Evolutionary conservation across 2,329 filamentous ascomycete genomes (phyloP).

Genomic region (Xylariaceae sp.): DNA sequence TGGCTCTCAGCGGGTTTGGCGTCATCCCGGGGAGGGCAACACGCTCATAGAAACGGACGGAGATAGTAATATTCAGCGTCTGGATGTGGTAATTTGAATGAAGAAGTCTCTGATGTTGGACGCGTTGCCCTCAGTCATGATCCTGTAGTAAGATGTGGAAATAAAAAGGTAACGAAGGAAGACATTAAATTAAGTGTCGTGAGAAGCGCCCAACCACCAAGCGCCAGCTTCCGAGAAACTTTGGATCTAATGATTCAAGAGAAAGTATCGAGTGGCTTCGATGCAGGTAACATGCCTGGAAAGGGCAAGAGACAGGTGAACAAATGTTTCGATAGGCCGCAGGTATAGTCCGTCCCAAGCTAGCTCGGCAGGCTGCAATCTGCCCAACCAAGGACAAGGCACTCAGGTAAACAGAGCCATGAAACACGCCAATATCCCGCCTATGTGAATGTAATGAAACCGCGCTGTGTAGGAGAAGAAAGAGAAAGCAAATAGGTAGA

Average conservation of each 20-base stretch:
- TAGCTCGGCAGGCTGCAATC: background rate
- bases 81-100: background rate
- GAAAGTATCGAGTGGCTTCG: background rate
- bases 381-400: constrained; percentile 1
- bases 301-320: too few species aligned
- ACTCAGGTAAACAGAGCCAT: constrained; percentile 21
- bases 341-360: constrained; percentile 1
- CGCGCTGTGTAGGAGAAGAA: constrained; percentile 9
- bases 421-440: constrained; percentile 11
- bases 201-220: constrained; percentile 10
- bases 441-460: constrained; percentile 7
- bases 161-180: constrained; percentile 7
- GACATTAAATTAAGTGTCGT: constrained; percentile 15
- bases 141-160: constrained; percentile 11
- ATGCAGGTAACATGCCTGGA: background rate
- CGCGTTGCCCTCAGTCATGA: constrained; percentile 16
- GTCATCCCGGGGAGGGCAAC: constrained; percentile 32
- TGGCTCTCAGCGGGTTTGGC: constrained; percentile 37
- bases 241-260: constrained; percentile 5
- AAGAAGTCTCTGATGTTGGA: constrained; percentile 7
- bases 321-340: background rate
- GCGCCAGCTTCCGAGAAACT: constrained; percentile 11
- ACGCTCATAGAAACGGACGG: constrained; percentile 25
- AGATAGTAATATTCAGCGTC: background rate
- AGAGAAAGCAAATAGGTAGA: constrained; percentile 6